A percentile compares a stretch with the other conserved stretches of the same genome.
Evolutionary conservation across 768 basidiomycete genomes (phyloP).

Genomic region (Mycena amicta): DNA sequence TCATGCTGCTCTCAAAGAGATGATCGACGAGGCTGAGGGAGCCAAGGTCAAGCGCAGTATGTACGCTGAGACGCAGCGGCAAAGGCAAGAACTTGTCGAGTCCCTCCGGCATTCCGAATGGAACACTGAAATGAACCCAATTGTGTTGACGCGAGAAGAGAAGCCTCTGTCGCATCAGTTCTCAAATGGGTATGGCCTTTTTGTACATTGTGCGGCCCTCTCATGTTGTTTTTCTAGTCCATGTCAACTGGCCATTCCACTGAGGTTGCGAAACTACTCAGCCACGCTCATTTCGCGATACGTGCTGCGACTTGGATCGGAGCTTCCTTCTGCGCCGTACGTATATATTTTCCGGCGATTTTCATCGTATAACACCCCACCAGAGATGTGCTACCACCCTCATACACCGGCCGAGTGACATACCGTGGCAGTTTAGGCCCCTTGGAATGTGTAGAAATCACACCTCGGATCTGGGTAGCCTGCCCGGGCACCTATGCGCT

Average conservation of each 20-base stretch:
- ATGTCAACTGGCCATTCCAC: slow-evolving; percentile 52
- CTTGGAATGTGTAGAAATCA: slow-evolving; percentile 43
- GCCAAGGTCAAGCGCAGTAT: slow-evolving; percentile 78
- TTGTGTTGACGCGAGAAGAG: slow-evolving; percentile 53
- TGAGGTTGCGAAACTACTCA: slow-evolving; percentile 75
- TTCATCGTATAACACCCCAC: not conserved
- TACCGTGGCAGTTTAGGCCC: slow-evolving; percentile 64
- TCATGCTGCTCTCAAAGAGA: slow-evolving; percentile 64
- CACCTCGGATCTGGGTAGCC: slow-evolving; percentile 59
- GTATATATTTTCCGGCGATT: not conserved
- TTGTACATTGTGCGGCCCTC: not conserved
- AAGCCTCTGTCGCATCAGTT: slow-evolving; percentile 64
- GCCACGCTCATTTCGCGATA: slow-evolving; percentile 61
- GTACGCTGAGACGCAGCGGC: slow-evolving; percentile 87
- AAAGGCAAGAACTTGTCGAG: slow-evolving; percentile 66
- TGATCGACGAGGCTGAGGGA: slow-evolving; percentile 60
- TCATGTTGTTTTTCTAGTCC: slow-evolving; percentile 43
- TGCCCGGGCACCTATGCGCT: slow-evolving; percentile 68
- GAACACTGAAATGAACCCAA: slow-evolving; percentile 79
- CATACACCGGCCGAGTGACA: slow-evolving; percentile 68
- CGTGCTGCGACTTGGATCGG: slow-evolving; percentile 49
- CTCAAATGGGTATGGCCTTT: slow-evolving; percentile 57
- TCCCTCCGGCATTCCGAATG: slow-evolving; percentile 72
- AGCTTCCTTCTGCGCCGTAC: slow-evolving; percentile 22
- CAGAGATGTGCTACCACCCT: slow-evolving; percentile 51